Percentiles rank a stretch among this genome's conserved stretches.
Evolutionary conservation across 495 filamentous ascomycete genomes (phyloP).

Genomic region (Aspergillus biplanus): DNA sequence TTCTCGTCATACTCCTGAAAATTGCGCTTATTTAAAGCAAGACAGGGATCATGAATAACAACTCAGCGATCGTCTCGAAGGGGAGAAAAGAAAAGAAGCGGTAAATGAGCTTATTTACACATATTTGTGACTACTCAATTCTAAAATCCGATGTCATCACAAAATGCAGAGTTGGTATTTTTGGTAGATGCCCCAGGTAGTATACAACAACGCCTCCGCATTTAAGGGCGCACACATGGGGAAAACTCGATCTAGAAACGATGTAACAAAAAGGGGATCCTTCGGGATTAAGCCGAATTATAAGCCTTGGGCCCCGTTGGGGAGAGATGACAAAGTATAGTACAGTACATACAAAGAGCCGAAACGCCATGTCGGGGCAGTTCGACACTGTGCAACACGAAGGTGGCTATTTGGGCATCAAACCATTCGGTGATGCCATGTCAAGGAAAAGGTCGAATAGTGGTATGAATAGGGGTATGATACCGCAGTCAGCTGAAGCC

Average conservation of each 20-base stretch:
- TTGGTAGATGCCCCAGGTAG: constrained; percentile 17
- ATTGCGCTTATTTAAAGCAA: too few relatives aligned
- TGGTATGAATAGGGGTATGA: constrained; percentile 11
- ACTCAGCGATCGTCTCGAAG: too few relatives aligned
- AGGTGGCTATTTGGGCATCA: neutral
- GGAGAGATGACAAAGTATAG: constrained; percentile 23
- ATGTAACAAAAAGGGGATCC: neutral
- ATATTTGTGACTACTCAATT: too few relatives aligned
- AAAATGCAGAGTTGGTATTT: neutral
- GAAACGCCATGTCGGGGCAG: neutral
- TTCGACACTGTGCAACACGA: neutral
- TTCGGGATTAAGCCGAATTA: constrained; percentile 2
- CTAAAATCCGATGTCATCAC: neutral
- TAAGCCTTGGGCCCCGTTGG: constrained; percentile 26
- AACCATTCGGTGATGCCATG: neutral
- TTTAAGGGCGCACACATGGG: constrained; percentile 14
- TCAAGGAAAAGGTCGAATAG: constrained; percentile 1
- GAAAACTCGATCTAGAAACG: constrained; percentile 7
- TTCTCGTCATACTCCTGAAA: too few relatives aligned
- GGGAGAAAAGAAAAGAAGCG: too few relatives aligned
- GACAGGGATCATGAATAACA: too few relatives aligned
- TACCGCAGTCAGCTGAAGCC: neutral
- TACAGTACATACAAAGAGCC: constrained; percentile 26
- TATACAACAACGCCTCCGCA: constrained; percentile 30
- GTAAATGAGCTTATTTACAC: too few relatives aligned